Percentiles rank a stretch among this genome's conserved stretches.
Conservation (phyloP, 2,329 filamentous ascomycete species). For the Talaromyces sp. region DNA sequence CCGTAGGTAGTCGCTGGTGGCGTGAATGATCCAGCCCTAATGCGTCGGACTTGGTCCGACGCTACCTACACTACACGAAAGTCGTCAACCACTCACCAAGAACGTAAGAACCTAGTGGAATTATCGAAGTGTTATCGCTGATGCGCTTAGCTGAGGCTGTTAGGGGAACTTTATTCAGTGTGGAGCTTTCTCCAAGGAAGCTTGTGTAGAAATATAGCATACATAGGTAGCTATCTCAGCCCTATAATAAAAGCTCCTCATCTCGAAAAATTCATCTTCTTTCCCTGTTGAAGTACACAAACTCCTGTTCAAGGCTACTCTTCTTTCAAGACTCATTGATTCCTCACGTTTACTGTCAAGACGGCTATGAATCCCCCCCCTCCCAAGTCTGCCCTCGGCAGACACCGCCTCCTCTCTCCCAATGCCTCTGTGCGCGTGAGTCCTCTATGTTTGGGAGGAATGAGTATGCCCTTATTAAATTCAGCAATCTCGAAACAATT, state of each 20-base stretch:
- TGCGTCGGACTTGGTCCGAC: neutral
- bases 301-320: neutral
- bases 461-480: neutral
- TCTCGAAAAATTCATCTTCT: neutral
- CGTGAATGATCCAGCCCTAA: neutral
- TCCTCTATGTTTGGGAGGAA: constrained; percentile 8
- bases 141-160: neutral
- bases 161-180: neutral
- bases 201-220: neutral
- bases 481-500: neutral
- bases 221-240: too few species aligned
- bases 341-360: neutral
- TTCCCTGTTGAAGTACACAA: neutral
- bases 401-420: constrained; percentile 8
- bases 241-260: neutral
- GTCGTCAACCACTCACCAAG: neutral
- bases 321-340: neutral
- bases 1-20: neutral
- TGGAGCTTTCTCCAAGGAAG: neutral
- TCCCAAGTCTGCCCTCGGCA: constrained; percentile 5
- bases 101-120: neutral
- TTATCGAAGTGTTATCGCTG: neutral
- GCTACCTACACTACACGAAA: too few species aligned
- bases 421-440: constrained; percentile 8
- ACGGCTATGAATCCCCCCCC: neutral